phyloP scores from a whole-genome alignment of 2,329 filamentous ascomycete genomes.

The Cryphonectria carpinicola region DNA sequence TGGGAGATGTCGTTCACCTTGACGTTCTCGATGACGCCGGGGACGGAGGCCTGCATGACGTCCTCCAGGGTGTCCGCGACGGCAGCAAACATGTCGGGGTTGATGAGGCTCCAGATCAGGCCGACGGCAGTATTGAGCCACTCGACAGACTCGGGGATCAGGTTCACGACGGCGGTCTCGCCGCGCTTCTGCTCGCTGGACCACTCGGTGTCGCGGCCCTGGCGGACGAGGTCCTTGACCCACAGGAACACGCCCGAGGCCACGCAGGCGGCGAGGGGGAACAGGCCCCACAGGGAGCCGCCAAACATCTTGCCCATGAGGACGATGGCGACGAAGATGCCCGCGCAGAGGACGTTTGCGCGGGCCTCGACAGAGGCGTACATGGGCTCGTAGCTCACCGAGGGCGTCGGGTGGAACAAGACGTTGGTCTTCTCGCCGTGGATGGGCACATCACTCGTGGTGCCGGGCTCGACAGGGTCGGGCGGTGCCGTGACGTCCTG shows the following conservation, averaged over 20 bases:
- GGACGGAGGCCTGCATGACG: conserved; percentile 95
- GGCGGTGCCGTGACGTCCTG: conserved; percentile 92
- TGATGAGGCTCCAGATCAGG: conserved; percentile 87
- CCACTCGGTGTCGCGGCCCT: conserved; percentile 86
- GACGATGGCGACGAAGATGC: conserved; percentile 73
- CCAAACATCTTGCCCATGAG: conserved; percentile 81
- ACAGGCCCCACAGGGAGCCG: conserved; percentile 73
- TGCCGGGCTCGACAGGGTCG: conserved; percentile 78
- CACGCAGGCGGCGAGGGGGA: conserved; percentile 74
- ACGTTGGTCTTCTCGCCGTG: conserved; percentile 97
- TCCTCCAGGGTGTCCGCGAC: conserved; percentile 52
- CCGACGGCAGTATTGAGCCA: conserved; percentile 93
- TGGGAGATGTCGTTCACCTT: conserved; percentile 94
- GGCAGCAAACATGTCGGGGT: conserved; percentile 90
- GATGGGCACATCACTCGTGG: conserved; percentile 92
- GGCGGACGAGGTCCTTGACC: conserved; percentile 84
- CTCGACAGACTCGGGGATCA: conserved; percentile 90
- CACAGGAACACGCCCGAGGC: conserved; percentile 83
- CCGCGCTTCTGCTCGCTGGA: conserved; percentile 83
- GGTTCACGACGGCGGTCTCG: conserved; percentile 81
- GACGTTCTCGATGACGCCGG: conserved; percentile 89
- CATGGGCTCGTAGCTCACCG: conserved; percentile 87
- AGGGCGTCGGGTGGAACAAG: conserved; percentile 91
- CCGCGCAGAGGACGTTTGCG: conserved; percentile 70
- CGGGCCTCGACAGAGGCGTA: conserved; percentile 76